Conservation (phyloP, 495 filamentous ascomycete genomes). For the Mytilinidion resinicola region DNA sequence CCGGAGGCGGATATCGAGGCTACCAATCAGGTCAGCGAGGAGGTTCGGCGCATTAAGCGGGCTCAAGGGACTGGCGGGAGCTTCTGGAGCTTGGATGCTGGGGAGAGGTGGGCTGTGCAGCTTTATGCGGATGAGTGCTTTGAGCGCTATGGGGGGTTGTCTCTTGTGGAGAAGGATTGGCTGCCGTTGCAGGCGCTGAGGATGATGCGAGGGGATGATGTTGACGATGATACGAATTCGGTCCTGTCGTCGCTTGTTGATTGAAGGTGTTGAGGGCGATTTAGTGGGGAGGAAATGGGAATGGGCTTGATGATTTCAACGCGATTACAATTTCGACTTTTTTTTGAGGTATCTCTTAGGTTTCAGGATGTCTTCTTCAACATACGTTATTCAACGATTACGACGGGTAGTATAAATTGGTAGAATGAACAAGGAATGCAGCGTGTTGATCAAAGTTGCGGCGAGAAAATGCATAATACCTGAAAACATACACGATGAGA, state of each 20-base stretch:
- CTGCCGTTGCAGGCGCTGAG: constrained; percentile 13
- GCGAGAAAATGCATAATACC: no score
- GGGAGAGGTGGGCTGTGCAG: constrained; percentile 18
- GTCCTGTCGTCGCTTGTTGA: not conserved
- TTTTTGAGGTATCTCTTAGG: not conserved
- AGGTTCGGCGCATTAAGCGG: not conserved
- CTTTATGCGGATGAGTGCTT: constrained; percentile 22
- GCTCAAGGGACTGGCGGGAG: not conserved
- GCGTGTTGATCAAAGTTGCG: no score
- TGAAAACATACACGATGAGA: no score
- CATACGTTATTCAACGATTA: no score
- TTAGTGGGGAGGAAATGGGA: not conserved
- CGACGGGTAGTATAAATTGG: no score
- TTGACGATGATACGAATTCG: constrained; percentile 1
- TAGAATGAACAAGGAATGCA: no score
- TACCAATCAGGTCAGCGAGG: not conserved
- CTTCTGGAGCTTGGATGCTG: not conserved
- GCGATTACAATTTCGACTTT: not conserved
- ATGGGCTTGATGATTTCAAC: not conserved
- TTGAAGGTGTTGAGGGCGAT: not conserved
- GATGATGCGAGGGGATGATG: constrained; percentile 10
- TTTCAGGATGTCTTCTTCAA: no score
- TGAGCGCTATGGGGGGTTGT: constrained; percentile 20
- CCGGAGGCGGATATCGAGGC: not conserved
- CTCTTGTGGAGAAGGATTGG: constrained; percentile 6